Evolutionary conservation across 1,139 yeast genomes (phyloP), one percentile per base, ranked within the genome.

Genomic region (Taiozyma sp.): DNA sequence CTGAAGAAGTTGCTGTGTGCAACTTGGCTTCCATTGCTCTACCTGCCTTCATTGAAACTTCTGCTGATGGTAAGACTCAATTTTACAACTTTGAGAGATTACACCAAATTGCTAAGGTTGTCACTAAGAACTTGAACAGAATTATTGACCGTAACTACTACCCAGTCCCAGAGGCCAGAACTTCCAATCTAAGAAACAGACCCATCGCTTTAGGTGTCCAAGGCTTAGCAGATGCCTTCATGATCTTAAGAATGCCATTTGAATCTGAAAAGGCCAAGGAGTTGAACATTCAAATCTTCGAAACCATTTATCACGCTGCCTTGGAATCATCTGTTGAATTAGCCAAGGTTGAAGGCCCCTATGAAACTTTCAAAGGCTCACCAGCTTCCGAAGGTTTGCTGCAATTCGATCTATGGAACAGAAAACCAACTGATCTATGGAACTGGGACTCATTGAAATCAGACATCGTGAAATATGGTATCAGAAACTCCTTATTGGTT

Each of bases 141-240:
- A 79, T 90, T 56, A 89, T 89, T 58, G 96, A 90, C 71, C 79
- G 84, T 56, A 88, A 89, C 66, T 78, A 72, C 67, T 89, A 89
- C 67, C 96, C 97, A 3, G 84, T 88, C 34, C 78, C 76, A 54
- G 84, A 83, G 58, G 89, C 96, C 8, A 74, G 76, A 63, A 64
- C 63, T 39, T 86, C 96, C 44, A 89, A 90, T 68, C 73, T 81
- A 76, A 80, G 80, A 62, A 87, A 89, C 68, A 76, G 97, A 63
- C 96, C 97, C 39, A 83, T 89, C 61, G 96, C 96, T 9, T 70
- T 89, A 43, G 97, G 97, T 59, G 96, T 89, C 9, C 96, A 89
- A 69, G 97, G 97, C 53, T 75, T 89, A 51, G 96, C 97, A 34
- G 97, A 89, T 65, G 75, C 87, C n/a, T 89, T 87, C 68, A 76